Evolutionary conservation across 2,329 filamentous ascomycete genomes (phyloP).

Genomic region (Diaporthe caulivora): DNA sequence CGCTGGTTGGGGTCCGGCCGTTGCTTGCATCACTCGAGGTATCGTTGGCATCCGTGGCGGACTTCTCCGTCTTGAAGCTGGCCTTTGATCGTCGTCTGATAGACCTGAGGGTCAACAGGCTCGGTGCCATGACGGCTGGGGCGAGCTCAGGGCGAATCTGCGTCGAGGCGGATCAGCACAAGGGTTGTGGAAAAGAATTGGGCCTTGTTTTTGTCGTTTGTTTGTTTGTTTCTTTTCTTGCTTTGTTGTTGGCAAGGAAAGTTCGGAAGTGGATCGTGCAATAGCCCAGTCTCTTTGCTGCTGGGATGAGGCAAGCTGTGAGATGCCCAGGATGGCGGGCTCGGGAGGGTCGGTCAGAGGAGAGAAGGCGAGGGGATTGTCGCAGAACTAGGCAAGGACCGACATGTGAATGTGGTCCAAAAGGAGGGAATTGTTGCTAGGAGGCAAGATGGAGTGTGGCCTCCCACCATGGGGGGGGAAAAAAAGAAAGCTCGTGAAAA

Average conservation of each 20-base stretch:
- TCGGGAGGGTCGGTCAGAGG: background rate
- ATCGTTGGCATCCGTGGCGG: conserved; percentile 59
- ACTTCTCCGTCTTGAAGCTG: conserved; percentile 76
- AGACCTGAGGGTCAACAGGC: conserved; percentile 78
- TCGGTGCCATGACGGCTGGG: conserved; percentile 62
- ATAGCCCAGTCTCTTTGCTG: background rate
- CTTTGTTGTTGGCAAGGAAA: background rate
- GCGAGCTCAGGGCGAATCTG: conserved; percentile 14
- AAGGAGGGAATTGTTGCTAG: background rate
- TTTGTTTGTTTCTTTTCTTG: background rate
- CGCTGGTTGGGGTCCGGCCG: conserved; percentile 73
- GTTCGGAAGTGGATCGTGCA: background rate
- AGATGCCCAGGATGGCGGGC: background rate
- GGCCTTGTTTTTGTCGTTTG: background rate
- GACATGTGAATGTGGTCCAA: background rate
- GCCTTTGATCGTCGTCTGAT: conserved; percentile 82
- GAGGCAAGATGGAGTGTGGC: conserved; percentile 12
- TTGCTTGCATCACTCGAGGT: conserved; percentile 72
- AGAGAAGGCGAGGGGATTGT: conserved; percentile 1
- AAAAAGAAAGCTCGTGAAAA: conserved; percentile 21
- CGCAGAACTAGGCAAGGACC: conserved; percentile 3
- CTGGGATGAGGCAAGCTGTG: background rate
- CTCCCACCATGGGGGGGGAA: conserved; percentile 2
- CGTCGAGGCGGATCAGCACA: background rate
- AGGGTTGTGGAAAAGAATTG: background rate